Percentiles rank a stretch among this genome's conserved stretches.
These are phyloP conservation scores for Nemania serpens DNA, from an alignment of 2,329 filamentous ascomycete genomes.

Conservation along the genomic window DNA sequence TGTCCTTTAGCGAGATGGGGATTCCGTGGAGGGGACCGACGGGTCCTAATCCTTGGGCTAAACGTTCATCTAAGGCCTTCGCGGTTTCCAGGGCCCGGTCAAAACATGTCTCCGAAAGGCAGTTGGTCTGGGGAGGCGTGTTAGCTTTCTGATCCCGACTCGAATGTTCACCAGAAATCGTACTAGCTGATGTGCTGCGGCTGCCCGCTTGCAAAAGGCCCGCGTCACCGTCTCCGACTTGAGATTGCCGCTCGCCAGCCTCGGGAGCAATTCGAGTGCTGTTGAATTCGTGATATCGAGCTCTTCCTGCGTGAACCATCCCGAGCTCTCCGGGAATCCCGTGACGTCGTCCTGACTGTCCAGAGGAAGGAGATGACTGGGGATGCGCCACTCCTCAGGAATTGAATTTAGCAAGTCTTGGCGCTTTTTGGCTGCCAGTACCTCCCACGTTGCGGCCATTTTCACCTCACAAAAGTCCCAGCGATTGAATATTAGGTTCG, in stretches of 20 bases:
- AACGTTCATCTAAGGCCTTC: slow-evolving; percentile 53
- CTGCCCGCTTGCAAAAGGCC: slow-evolving; percentile 48
- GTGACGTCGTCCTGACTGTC: slow-evolving; percentile 60
- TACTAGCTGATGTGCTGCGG: slow-evolving; percentile 46
- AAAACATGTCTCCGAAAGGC: slow-evolving; percentile 60
- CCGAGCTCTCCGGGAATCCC: slow-evolving; percentile 58
- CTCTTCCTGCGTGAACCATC: slow-evolving; percentile 59
- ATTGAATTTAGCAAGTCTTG: slow-evolving; percentile 53
- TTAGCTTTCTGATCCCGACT: slow-evolving; percentile 5
- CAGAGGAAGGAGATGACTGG: slow-evolving; percentile 56
- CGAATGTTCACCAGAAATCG: background rate
- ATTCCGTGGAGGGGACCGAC: slow-evolving; percentile 69
- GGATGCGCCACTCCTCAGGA: slow-evolving; percentile 62
- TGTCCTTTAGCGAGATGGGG: slow-evolving; percentile 71
- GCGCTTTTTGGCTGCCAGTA: slow-evolving; percentile 50
- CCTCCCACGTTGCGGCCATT: slow-evolving; percentile 46
- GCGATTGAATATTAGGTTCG: background rate
- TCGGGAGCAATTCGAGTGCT: slow-evolving; percentile 42
- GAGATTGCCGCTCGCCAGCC: slow-evolving; percentile 45
- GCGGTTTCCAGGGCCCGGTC: slow-evolving; percentile 56
- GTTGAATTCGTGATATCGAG: slow-evolving; percentile 45
- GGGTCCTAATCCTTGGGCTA: slow-evolving; percentile 51
- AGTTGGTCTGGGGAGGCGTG: slow-evolving; percentile 47
- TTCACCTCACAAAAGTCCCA: slow-evolving; percentile 4
- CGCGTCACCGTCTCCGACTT: slow-evolving; percentile 43